A percentile compares a stretch with the other conserved stretches of the same genome.
Evolutionary conservation across 2,329 filamentous ascomycete species (phyloP).

Genomic region (Scorias spongiosa): DNA sequence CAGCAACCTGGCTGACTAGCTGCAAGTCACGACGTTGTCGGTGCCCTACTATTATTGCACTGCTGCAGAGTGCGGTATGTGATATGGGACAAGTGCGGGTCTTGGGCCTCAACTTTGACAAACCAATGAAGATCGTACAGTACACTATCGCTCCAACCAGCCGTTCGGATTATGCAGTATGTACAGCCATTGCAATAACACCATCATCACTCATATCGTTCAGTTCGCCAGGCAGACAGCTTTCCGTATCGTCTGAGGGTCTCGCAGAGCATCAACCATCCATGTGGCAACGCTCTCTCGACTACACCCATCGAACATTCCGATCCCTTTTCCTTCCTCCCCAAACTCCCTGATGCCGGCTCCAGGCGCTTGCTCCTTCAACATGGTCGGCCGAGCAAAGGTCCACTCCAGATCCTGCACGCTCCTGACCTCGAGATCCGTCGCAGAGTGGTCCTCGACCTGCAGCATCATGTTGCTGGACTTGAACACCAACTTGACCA

Average conservation of each 20-base stretch:
- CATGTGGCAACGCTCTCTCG: constrained; percentile 31
- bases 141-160: too few relatives aligned
- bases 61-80: too few relatives aligned
- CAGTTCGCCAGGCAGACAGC: not conserved
- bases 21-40: too few relatives aligned
- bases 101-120: too few relatives aligned
- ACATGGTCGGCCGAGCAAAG: constrained; percentile 30
- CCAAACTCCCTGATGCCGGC: constrained; percentile 26
- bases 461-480: constrained; percentile 32
- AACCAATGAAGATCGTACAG: too few relatives aligned
- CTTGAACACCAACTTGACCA: constrained; percentile 31
- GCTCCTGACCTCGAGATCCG: constrained; percentile 28
- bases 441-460: constrained; percentile 33
- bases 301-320: constrained; percentile 24
- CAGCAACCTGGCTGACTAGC: too few relatives aligned
- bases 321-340: constrained; percentile 28
- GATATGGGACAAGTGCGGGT: too few relatives aligned
- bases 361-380: constrained; percentile 19
- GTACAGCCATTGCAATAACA: too few relatives aligned
- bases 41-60: too few relatives aligned
- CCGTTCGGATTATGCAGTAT: too few relatives aligned
- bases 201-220: not conserved
- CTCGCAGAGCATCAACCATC: constrained; percentile 21
- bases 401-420: constrained; percentile 25
- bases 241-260: not conserved